These are phyloP conservation scores for Beta vulgaris DNA, from an alignment of 148 eudicot genomes.

Conservation along the genomic window DNA sequence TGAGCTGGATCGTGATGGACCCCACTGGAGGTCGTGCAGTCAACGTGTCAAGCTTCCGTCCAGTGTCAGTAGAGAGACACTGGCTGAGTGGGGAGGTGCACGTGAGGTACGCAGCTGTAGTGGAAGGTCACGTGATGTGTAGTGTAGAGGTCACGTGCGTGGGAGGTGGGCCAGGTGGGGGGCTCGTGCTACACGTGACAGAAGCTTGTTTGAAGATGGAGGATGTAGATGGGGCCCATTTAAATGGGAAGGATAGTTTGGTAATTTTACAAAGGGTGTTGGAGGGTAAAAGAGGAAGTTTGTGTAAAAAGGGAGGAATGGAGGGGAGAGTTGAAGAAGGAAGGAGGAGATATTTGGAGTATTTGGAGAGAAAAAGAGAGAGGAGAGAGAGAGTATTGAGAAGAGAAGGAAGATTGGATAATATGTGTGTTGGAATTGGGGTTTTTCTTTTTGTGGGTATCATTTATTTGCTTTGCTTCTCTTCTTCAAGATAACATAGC, in stretches of 20 bases:
- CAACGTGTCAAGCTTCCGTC: constrained; percentile 53
- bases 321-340: constrained; percentile 36
- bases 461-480: constrained; percentile 14
- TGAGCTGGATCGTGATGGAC: constrained; percentile 74
- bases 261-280: constrained; percentile 46
- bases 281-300: constrained; percentile 46
- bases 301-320: neutral
- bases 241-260: constrained; percentile 71
- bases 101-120: constrained; percentile 39
- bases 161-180: constrained; percentile 36
- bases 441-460: constrained; percentile 31
- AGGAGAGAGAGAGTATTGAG: constrained; percentile 49
- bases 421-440: constrained; percentile 48
- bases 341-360: constrained; percentile 37
- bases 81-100: constrained; percentile 83
- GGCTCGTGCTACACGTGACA: constrained; percentile 53
- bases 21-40: constrained; percentile 33
- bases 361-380: constrained; percentile 46
- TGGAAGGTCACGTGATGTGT: constrained; percentile 42
- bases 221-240: constrained; percentile 58
- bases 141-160: constrained; percentile 64
- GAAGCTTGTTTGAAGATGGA: constrained; percentile 73
- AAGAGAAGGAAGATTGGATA: constrained; percentile 52
- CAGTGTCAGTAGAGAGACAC: constrained; percentile 65
- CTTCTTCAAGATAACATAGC: neutral